Evolutionary conservation across 805 yeast genomes (phyloP).

Genomic region (Ogataea corticis): DNA sequence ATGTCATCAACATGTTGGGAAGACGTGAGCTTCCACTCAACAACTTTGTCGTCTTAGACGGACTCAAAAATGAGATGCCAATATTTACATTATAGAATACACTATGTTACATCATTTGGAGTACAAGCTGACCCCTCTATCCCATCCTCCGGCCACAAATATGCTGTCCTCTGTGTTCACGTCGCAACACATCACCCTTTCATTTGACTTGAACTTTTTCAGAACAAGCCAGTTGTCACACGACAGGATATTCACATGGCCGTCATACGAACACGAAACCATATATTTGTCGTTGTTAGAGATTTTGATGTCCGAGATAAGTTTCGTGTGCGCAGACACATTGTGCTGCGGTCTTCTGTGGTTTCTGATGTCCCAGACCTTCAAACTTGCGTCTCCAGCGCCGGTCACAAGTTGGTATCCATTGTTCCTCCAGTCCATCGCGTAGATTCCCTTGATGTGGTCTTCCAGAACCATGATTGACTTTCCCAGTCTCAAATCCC

Average conservation of each 20-base stretch:
- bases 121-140: slow-evolving; percentile 64
- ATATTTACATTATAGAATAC: slow-evolving; percentile 51
- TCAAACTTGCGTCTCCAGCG: slow-evolving; percentile 76
- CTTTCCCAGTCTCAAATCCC: slow-evolving; percentile 87
- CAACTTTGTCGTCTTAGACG: slow-evolving; percentile 78
- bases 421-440: slow-evolving; percentile 72
- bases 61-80: slow-evolving; percentile 71
- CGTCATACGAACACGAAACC: slow-evolving; percentile 72
- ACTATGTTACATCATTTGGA: slow-evolving; percentile 9
- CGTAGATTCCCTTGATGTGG: slow-evolving; percentile 71
- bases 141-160: slow-evolving; percentile 80
- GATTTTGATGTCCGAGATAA: slow-evolving; percentile 68
- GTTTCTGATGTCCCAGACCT: slow-evolving; percentile 82
- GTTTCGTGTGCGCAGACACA: slow-evolving; percentile 73
- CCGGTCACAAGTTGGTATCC: slow-evolving; percentile 81
- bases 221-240: slow-evolving; percentile 69
- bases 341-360: slow-evolving; percentile 36
- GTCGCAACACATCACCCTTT: slow-evolving; percentile 74
- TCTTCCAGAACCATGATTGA: slow-evolving; percentile 56
- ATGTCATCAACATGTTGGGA: slow-evolving; percentile 78
- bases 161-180: slow-evolving; percentile 40
- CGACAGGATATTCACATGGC: slow-evolving; percentile 59
- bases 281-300: slow-evolving; percentile 45
- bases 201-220: slow-evolving; percentile 56
- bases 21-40: slow-evolving; percentile 78